Evolutionary conservation across 768 basidiomycete species (phyloP), one percentile per base, ranked within the genome.

Genomic region (Pleurotus tuber-regium): DNA sequence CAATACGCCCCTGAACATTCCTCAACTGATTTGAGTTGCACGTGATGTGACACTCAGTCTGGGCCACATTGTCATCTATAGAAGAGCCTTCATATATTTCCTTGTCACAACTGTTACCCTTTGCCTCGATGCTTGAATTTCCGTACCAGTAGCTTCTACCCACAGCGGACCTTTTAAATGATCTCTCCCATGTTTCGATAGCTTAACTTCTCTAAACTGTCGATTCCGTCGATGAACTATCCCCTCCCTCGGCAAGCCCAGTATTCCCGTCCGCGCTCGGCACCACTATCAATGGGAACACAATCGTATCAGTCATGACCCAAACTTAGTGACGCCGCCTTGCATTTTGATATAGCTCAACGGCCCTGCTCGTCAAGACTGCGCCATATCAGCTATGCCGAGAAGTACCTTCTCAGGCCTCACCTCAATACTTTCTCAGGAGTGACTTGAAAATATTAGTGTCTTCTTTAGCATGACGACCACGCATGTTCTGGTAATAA

Each of bases 391-490:
- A 6, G 31, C 46, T 30, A n/a, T n/a, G n/a, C n/a, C n/a, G n/a
- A n/a, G n/a, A n/a, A n/a, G n/a, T n/a, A n/a, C n/a, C n/a, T n/a
- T n/a, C n/a, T n/a, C 31, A 33, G 16, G 28, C 21, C 16, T 18
- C 23, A 8, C 14, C 23, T 9, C 23, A 12, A 35, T 30, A 16
- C 30, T 18, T 48, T 48, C 46, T 24, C 46, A 48, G 31, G 46
- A 21, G 46, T 48, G 46, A 48, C n/a, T 42, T 18, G 40, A 19
- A 24, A 42, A 18, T 21, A 19, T 35, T 14, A 21, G 46, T 29
- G 31, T 35, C 29, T 48, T 48, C 46, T 48, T 48, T 30, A 31
- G 5, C 46, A 35, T 35, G 46, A 48, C 46, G 46, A 24, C 46
- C 31, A 35, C 25, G 31, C 46, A 48, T 25, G 5, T 31, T 23